A percentile compares a stretch with the other conserved stretches of the same genome.
Conservation (phyloP, 495 filamentous ascomycete genomes). For the Cercophora sp. region DNA sequence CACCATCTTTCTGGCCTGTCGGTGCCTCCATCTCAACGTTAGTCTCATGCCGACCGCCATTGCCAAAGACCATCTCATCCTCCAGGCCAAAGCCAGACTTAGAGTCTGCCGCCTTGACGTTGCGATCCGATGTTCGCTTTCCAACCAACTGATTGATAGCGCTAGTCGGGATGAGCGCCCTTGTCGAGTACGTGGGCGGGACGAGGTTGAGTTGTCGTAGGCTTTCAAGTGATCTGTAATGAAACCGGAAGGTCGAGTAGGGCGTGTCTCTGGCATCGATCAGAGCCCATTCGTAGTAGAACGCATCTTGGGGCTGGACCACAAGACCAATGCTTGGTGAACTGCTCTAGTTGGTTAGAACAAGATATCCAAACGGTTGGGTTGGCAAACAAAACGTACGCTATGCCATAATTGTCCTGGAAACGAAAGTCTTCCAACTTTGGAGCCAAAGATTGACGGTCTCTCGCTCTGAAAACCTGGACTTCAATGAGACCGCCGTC, state of each 20-base stretch:
- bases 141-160: not conserved
- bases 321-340: constrained; percentile 43
- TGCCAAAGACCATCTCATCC: too few species aligned
- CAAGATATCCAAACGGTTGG: not conserved
- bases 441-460: constrained; percentile 30
- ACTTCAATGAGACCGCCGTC: constrained; percentile 53
- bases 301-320: constrained; percentile 43
- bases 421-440: constrained; percentile 32
- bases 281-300: constrained; percentile 45
- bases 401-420: constrained; percentile 43
- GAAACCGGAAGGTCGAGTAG: constrained; percentile 44
- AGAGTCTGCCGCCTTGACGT: too few species aligned
- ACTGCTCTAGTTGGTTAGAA: constrained; percentile 22
- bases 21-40: too few species aligned
- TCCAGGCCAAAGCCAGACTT: too few species aligned
- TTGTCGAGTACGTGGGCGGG: constrained; percentile 8
- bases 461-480: constrained; percentile 44
- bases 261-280: constrained; percentile 45
- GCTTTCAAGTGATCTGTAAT: constrained; percentile 45
- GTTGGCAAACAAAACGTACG: constrained; percentile 29
- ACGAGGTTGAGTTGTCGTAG: constrained; percentile 41
- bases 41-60: too few species aligned
- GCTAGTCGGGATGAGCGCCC: not conserved
- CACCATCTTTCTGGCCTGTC: not conserved
- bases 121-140: too few species aligned